Evolutionary conservation across 768 basidiomycete genomes (phyloP).

Genomic region (Boletellus sp.): DNA sequence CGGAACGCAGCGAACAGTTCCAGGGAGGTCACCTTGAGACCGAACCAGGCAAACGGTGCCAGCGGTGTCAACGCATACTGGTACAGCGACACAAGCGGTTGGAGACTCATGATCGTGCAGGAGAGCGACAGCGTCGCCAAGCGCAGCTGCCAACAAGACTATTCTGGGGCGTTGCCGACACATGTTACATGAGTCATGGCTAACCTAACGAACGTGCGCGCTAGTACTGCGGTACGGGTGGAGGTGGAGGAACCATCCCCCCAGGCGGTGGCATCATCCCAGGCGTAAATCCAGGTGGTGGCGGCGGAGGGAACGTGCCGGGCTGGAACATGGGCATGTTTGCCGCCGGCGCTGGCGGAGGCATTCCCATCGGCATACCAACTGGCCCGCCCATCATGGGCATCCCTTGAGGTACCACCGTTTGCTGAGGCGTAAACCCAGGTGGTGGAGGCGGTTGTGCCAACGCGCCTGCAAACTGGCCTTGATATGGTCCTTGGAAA

Average conservation of each 20-base stretch:
- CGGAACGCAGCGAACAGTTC: slow-evolving; percentile 67
- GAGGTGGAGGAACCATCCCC: slow-evolving; percentile 43
- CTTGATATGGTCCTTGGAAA: slow-evolving; percentile 76
- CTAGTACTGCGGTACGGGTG: slow-evolving; percentile 37
- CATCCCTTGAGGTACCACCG: slow-evolving; percentile 47
- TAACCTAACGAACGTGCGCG: slow-evolving; percentile 8
- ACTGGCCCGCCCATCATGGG: slow-evolving; percentile 34
- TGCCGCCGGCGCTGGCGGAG: slow-evolving; percentile 29
- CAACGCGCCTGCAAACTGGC: slow-evolving; percentile 90
- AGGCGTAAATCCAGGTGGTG: slow-evolving; percentile 64
- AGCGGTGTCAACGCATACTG: slow-evolving; percentile 53
- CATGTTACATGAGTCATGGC: background rate
- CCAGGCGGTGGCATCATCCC: slow-evolving; percentile 35
- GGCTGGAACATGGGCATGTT: slow-evolving; percentile 46
- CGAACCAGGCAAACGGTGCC: slow-evolving; percentile 67
- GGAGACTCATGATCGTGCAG: slow-evolving; percentile 30
- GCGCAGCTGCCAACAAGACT: background rate
- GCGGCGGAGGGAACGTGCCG: slow-evolving; percentile 55
- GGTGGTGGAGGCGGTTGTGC: slow-evolving; percentile 79
- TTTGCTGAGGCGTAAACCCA: slow-evolving; percentile 73
- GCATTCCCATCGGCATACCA: slow-evolving; percentile 36
- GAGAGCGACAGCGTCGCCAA: background rate
- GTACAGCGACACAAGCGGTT: slow-evolving; percentile 48
- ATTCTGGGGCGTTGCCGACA: slow-evolving; percentile 1
- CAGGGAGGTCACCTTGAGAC: slow-evolving; percentile 53